Conservation (phyloP, 164 flowering plant genomes). For the Brasenia schreberi region DNA sequence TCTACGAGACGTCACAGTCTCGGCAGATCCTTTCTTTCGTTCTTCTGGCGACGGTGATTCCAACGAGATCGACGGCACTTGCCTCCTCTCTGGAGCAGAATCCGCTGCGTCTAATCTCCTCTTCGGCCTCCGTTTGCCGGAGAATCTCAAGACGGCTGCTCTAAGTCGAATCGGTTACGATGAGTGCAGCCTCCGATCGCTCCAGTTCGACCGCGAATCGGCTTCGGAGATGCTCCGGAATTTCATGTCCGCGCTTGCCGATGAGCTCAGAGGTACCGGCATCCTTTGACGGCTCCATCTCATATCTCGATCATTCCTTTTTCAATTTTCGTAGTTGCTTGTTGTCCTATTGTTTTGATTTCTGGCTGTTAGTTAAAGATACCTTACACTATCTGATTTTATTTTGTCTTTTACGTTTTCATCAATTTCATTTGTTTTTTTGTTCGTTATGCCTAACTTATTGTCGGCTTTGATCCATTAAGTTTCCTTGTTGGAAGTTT, state of each 20-base stretch:
- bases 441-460: too few species aligned
- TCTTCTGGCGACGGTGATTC: slow-evolving; percentile 11
- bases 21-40: not conserved
- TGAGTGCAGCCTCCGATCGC: slow-evolving; percentile 13
- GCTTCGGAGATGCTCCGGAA: slow-evolving; percentile 20
- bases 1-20: slow-evolving; percentile 17
- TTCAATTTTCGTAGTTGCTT: too few species aligned
- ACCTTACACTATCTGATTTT: too few species aligned
- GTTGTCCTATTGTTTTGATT: too few species aligned
- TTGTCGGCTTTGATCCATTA: too few species aligned
- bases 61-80: slow-evolving; percentile 26
- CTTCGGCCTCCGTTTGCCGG: slow-evolving; percentile 45
- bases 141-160: slow-evolving; percentile 30
- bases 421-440: too few species aligned
- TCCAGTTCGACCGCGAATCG: slow-evolving; percentile 17
- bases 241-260: slow-evolving; percentile 46
- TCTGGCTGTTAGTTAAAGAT: too few species aligned
- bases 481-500: too few species aligned
- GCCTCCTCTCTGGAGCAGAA: slow-evolving; percentile 38
- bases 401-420: too few species aligned
- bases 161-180: slow-evolving; percentile 26
- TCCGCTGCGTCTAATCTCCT: slow-evolving; percentile 28
- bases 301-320: not conserved
- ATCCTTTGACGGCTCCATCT: not conserved
- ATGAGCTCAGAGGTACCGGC: slow-evolving; percentile 36